Percentiles rank a stretch among this genome's conserved stretches.
These are phyloP conservation scores for Gremmenia infestans DNA, from an alignment of 2,329 filamentous ascomycete genomes.

Conservation along the genomic window DNA sequence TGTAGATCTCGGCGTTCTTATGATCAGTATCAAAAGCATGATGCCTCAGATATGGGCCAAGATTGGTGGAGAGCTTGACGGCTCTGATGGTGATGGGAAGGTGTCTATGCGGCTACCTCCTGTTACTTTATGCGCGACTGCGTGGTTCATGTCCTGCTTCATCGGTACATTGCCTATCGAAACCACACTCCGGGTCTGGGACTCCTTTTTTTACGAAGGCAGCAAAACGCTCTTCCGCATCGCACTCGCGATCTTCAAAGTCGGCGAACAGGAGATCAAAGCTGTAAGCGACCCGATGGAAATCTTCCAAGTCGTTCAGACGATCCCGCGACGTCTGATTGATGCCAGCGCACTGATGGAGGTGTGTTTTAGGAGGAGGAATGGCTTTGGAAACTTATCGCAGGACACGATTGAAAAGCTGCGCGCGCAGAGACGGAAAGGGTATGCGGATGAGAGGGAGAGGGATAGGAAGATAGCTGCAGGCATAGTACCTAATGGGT, in stretches of 20 bases:
- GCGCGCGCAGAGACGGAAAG: slow-evolving; percentile 60
- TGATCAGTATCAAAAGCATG: slow-evolving; percentile 77
- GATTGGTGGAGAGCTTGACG: slow-evolving; percentile 72
- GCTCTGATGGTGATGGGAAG: slow-evolving; percentile 20
- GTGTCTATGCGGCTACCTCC: slow-evolving; percentile 64
- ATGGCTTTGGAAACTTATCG: slow-evolving; percentile 75
- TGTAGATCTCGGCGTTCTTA: slow-evolving; percentile 88
- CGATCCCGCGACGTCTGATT: slow-evolving; percentile 72
- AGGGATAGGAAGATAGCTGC: slow-evolving; percentile 7
- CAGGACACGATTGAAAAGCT: slow-evolving; percentile 77
- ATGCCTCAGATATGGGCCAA: slow-evolving; percentile 83
- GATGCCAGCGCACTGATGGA: slow-evolving; percentile 82
- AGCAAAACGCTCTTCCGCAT: slow-evolving; percentile 91
- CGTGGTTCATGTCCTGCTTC: slow-evolving; percentile 98
- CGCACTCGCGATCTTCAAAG: slow-evolving; percentile 85
- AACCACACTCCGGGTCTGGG: slow-evolving; percentile 88
- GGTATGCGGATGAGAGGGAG: slow-evolving; percentile 31
- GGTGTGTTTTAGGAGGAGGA: slow-evolving; percentile 72
- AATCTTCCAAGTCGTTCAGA: slow-evolving; percentile 91
- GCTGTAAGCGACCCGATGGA: slow-evolving; percentile 84
- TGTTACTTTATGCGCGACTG: slow-evolving; percentile 86
- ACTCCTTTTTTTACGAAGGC: slow-evolving; percentile 92
- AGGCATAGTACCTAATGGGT: neutral
- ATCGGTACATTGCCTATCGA: slow-evolving; percentile 91
- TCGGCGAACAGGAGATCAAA: slow-evolving; percentile 75